phyloP scores from a whole-genome alignment of 1,284 basidiomycete genomes.

The Sporisorium iseilematis-ciliati region DNA sequence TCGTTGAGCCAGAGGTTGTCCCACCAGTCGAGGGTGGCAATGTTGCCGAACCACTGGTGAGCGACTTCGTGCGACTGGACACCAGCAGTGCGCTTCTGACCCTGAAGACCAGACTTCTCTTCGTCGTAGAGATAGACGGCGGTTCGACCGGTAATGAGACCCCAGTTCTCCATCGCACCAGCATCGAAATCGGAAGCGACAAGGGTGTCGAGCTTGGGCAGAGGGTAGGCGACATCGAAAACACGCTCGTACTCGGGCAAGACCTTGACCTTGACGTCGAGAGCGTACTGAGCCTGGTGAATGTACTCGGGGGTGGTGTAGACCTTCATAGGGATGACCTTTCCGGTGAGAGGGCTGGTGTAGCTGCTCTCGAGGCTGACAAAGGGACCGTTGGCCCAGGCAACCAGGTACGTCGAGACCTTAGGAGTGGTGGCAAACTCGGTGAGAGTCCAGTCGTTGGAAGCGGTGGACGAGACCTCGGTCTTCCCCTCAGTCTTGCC shows the following conservation, averaged over 20 bases:
- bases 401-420: constrained; percentile 92
- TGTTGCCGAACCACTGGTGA: constrained; percentile 80
- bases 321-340: constrained; percentile 84
- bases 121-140: constrained; percentile 85
- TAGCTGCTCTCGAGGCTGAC: constrained; percentile 81
- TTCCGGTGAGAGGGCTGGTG: constrained; percentile 83
- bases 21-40: constrained; percentile 95
- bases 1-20: constrained; percentile 73
- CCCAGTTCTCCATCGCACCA: constrained; percentile 90
- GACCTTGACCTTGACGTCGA: constrained; percentile 88
- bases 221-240: constrained; percentile 88
- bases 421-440: constrained; percentile 70
- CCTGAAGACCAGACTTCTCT: constrained; percentile 79
- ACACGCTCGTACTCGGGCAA: constrained; percentile 91
- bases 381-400: constrained; percentile 89
- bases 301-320: constrained; percentile 88
- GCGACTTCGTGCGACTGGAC: constrained; percentile 82
- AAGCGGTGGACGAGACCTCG: constrained; percentile 34
- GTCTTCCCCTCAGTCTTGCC: constrained; percentile 58
- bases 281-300: constrained; percentile 79
- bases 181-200: constrained; percentile 82
- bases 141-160: constrained; percentile 90
- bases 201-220: constrained; percentile 78
- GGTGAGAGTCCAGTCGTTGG: constrained; percentile 69
- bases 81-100: constrained; percentile 83